Conservation (phyloP, 768 basidiomycete species). For the Leccinellum luteum region DNA sequence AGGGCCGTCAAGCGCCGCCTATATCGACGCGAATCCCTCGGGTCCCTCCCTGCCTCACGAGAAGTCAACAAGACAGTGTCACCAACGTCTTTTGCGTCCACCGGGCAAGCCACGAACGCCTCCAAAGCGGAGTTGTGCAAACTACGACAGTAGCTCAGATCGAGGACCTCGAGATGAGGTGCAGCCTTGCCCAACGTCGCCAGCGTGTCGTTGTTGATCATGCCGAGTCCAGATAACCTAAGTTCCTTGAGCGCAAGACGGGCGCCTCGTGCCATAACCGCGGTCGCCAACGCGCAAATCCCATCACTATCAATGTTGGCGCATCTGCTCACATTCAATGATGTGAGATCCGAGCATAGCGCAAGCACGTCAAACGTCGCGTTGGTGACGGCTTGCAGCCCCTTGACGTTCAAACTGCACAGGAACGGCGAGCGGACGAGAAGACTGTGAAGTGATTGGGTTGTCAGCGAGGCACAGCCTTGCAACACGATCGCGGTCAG, state of each 20-base stretch:
- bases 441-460: constrained; percentile 65
- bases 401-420: constrained; percentile 59
- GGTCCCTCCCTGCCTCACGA: constrained; percentile 63
- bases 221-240: constrained; percentile 63
- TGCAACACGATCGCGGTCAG: constrained; percentile 69
- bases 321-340: constrained; percentile 73
- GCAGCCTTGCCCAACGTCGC: constrained; percentile 63
- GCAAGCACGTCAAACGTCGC: constrained; percentile 69
- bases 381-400: constrained; percentile 66
- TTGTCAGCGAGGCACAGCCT: constrained; percentile 67
- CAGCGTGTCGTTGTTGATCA: constrained; percentile 60
- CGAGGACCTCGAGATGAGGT: constrained; percentile 73
- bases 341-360: constrained; percentile 52
- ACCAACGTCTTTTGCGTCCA: constrained; percentile 23
- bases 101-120: constrained; percentile 60
- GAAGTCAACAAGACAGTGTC: constrained; percentile 54
- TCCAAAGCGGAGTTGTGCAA: constrained; percentile 76
- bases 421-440: constrained; percentile 63
- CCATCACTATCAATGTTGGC: constrained; percentile 63
- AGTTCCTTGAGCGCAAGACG: constrained; percentile 59
- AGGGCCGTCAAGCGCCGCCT: constrained; percentile 64
- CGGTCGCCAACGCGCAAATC: constrained; percentile 46
- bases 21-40: constrained; percentile 46
- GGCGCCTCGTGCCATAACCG: constrained; percentile 45
- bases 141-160: constrained; percentile 69